These are phyloP conservation scores for Fistulinella cinereoalba DNA, from an alignment of 1,284 basidiomycete genomes.

Conservation along the genomic window DNA sequence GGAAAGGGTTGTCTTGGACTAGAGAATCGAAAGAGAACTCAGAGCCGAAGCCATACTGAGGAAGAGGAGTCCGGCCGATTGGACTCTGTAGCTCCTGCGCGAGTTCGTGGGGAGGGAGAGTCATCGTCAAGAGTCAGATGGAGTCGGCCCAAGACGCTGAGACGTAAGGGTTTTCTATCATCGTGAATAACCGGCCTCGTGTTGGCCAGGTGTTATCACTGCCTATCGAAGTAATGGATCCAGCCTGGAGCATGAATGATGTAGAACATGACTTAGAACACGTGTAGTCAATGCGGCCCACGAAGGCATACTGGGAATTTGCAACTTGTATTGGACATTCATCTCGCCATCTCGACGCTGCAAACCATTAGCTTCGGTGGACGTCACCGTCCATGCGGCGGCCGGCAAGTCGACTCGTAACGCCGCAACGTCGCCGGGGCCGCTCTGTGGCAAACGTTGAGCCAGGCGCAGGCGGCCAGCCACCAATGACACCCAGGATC, in stretches of 20 bases:
- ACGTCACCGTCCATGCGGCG: no score
- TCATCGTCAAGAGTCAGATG: conserved; percentile 25
- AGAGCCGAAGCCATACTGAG: conserved; percentile 68
- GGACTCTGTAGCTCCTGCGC: conserved; percentile 25
- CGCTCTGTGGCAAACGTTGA: background rate
- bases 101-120: conserved; percentile 12
- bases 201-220: conserved; percentile 34
- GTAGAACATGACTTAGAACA: conserved; percentile 19
- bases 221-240: conserved; percentile 23
- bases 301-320: no score
- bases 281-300: conserved; percentile 21
- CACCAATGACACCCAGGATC: no score
- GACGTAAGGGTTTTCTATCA: conserved; percentile 30
- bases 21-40: conserved; percentile 61
- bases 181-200: conserved; percentile 21
- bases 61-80: conserved; percentile 38
- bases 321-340: background rate
- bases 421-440: no score
- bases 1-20: conserved; percentile 61
- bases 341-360: background rate
- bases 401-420: no score
- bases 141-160: conserved; percentile 7
- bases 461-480: background rate
- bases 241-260: conserved; percentile 2
- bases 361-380: no score